These are phyloP conservation scores for Saccharomycopsis hybrid DNA, from an alignment of 1,139 yeast species.

Conservation along the genomic window DNA sequence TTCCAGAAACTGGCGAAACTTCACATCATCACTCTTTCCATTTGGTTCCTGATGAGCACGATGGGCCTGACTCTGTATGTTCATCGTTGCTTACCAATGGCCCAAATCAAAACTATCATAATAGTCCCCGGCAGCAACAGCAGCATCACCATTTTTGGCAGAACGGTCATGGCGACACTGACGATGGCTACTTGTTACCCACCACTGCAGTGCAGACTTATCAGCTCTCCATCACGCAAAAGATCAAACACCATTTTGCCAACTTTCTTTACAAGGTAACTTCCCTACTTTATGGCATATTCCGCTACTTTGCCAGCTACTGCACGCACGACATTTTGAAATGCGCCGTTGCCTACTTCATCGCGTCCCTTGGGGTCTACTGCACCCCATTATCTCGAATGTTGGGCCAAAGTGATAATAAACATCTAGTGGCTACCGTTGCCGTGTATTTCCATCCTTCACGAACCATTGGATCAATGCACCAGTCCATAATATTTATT, in stretches of 20 bases:
- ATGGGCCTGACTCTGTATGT: too few relatives aligned
- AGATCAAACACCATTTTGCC: too few relatives aligned
- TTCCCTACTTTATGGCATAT: not conserved
- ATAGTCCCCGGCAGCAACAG: too few relatives aligned
- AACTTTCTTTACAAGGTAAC: not conserved
- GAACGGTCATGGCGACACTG: too few relatives aligned
- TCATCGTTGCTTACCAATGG: not conserved
- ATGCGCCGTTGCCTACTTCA: slow-evolving; percentile 63
- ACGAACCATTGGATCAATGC: slow-evolving; percentile 74
- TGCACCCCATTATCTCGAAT: slow-evolving; percentile 47
- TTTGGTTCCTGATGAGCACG: too few relatives aligned
- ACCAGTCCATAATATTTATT: slow-evolving; percentile 63
- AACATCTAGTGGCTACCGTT: slow-evolving; percentile 77
- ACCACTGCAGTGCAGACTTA: too few relatives aligned
- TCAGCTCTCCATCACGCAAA: too few relatives aligned
- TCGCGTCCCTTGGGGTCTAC: slow-evolving; percentile 75
- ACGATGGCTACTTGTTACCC: too few relatives aligned
- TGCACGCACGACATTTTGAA: slow-evolving; percentile 37
- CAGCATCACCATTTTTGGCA: too few relatives aligned
- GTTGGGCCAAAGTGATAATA: slow-evolving; percentile 65
- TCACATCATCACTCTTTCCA: slow-evolving; percentile 9
- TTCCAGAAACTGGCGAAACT: slow-evolving; percentile 18
- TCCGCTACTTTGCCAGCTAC: not conserved
- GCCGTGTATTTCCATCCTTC: slow-evolving; percentile 85
- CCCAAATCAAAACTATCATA: too few relatives aligned